phyloP scores from a whole-genome alignment of 805 yeast species.

The Hanseniaspora mollemarum region DNA sequence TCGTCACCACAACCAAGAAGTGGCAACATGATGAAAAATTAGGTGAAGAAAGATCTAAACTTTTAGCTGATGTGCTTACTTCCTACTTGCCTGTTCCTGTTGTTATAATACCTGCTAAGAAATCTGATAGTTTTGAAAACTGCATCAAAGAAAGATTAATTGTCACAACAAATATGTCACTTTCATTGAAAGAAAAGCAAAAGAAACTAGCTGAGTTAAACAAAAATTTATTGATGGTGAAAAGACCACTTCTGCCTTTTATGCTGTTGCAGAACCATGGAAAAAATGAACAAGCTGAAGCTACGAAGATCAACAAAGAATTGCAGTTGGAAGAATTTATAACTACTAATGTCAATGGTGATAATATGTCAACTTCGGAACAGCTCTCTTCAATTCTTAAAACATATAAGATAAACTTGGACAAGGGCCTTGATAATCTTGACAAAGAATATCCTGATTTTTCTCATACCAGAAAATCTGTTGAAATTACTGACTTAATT shows the following conservation, averaged over 20 bases:
- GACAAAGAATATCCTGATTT: conserved; percentile 13
- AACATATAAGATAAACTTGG: conserved; percentile 20
- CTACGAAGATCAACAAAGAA: neutral
- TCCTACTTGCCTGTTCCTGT: conserved; percentile 26
- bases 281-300: neutral
- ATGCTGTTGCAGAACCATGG: neutral
- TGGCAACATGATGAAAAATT: conserved; percentile 23
- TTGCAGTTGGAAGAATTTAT: conserved; percentile 8
- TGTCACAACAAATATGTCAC: conserved; percentile 10
- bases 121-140: conserved; percentile 25
- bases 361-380: conserved; percentile 16
- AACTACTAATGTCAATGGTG: neutral
- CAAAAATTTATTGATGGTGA: conserved; percentile 1
- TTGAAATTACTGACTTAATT: conserved; percentile 9
- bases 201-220: neutral
- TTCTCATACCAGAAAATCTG: neutral
- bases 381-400: conserved; percentile 20
- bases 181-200: conserved; percentile 17
- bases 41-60: conserved; percentile 24
- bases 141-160: conserved; percentile 6
- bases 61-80: conserved; percentile 23
- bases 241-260: conserved; percentile 1
- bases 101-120: conserved; percentile 25
- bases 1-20: conserved; percentile 22
- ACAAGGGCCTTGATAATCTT: conserved; percentile 16